A percentile compares a stretch with the other conserved stretches of the same genome.
Conservation (phyloP, 768 basidiomycete genomes). For the Suillus occidentalis region DNA sequence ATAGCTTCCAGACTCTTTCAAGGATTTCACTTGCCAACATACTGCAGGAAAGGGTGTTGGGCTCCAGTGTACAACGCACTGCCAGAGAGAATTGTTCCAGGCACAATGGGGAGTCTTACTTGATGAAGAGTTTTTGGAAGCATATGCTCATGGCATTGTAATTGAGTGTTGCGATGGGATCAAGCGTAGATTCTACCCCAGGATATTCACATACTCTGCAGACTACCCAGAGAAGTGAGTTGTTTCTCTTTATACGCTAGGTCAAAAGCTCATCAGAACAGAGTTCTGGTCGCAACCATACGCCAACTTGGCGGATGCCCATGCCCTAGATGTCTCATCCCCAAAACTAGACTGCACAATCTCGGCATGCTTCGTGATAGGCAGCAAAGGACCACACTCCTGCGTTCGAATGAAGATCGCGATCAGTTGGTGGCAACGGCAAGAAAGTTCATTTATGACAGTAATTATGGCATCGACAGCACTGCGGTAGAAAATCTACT, state of each 20-base stretch:
- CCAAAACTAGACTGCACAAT: slow-evolving; percentile 16
- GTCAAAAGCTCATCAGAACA: background rate
- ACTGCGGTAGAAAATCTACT: slow-evolving; percentile 26
- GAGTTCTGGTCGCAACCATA: slow-evolving; percentile 18
- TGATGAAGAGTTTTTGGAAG: slow-evolving; percentile 19
- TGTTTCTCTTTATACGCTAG: background rate
- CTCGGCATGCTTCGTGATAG: slow-evolving; percentile 22
- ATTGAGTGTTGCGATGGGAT: slow-evolving; percentile 16
- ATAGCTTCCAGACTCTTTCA: slow-evolving; percentile 15
- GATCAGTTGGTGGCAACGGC: slow-evolving; percentile 14
- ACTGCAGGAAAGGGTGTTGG: background rate
- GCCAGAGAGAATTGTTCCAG: slow-evolving; percentile 20
- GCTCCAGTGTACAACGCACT: slow-evolving; percentile 11
- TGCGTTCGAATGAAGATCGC: slow-evolving; percentile 14
- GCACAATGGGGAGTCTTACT: slow-evolving; percentile 18
- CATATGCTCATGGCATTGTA: slow-evolving; percentile 21
- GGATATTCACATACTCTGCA: slow-evolving; percentile 22
- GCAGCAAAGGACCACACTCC: background rate
- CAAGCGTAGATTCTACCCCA: slow-evolving; percentile 14
- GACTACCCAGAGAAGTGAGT: slow-evolving; percentile 33
- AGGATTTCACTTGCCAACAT: slow-evolving; percentile 6
- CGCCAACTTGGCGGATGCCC: slow-evolving; percentile 19
- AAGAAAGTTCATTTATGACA: slow-evolving; percentile 28
- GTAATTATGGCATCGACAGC: slow-evolving; percentile 24
- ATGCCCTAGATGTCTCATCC: slow-evolving; percentile 20